A percentile compares a stretch with the other conserved stretches of the same genome.
Conservation (phyloP, 306 rosid genomes). For the Luffa aegyptiaca region DNA sequence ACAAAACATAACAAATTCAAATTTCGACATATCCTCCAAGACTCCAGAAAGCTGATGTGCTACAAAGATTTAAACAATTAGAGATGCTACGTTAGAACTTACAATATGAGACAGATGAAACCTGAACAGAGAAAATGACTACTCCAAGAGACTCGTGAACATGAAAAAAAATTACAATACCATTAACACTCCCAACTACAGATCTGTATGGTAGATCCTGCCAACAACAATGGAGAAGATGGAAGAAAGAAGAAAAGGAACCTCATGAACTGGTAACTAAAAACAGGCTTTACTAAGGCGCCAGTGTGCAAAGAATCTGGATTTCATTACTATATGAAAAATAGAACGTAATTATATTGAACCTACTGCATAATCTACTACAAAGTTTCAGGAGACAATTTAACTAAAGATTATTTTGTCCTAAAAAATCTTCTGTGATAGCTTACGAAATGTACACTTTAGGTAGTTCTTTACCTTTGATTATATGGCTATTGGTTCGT, state of each 20-base stretch:
- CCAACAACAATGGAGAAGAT: not conserved
- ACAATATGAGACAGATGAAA: not conserved
- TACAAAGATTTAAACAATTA: not conserved
- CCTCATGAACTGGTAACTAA: not conserved
- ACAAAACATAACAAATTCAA: not conserved
- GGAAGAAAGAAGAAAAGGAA: not conserved
- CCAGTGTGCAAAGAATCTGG: not conserved
- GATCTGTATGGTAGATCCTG: not conserved
- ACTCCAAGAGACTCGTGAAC: not conserved
- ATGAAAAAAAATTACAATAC: not conserved
- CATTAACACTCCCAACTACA: not conserved
- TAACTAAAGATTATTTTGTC: not conserved
- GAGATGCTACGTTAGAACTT: not conserved
- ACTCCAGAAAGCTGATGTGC: not conserved
- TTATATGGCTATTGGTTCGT: not conserved
- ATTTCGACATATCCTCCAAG: not conserved
- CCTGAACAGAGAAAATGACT: not conserved
- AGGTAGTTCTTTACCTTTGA: not conserved
- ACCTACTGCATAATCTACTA: not conserved
- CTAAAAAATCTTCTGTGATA: not conserved
- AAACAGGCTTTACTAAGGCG: not conserved
- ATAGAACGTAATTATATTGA: not conserved
- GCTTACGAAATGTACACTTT: not conserved
- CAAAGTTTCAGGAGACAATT: not conserved
- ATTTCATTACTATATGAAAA: not conserved